Base-by-base conservation (phyloP, 345 rosid genomes). In the Eucalyptus dawsonii region DNA sequence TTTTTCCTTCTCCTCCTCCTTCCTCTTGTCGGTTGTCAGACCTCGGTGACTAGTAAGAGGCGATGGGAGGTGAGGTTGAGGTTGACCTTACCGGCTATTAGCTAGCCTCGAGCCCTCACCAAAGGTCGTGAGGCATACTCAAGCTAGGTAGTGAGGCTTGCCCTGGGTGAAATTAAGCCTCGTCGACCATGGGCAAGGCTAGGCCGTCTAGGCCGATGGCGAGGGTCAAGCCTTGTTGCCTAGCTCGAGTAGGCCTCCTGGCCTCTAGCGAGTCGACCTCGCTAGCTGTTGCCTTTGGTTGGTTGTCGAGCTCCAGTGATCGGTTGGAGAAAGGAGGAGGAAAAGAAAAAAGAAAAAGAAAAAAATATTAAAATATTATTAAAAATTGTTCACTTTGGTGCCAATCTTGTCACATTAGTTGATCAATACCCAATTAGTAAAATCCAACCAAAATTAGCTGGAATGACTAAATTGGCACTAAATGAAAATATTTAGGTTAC, bases 381-480 rank as follows among this genome's bases (percentile, higher is more conserved):
- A 53, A 21, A 53, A 53, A 8, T 53, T 53, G 5, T 53, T 4
- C 1, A 53, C 2, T 4, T 53, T 21, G 0, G 2, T 2, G 9
- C 2, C 1, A 53, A 19, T 53, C 9, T 53, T 19, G 2, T 2
- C 10, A 8, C 2, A 0, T 21, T 2, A 1, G 1, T 21, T 0
- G 5, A 53, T 2, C 2, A 21, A 8, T 0, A 3, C 11, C 0
- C 5, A 19, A 1, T 8, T 0, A 19, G 0, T 0, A 53, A 53
- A 21, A 21, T 21, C 11, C 5, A 53, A 53, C 1, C 1, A 21
- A 53, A 53, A 53, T 53, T 19, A 53, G 0, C 0, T 21, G 2
- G 5, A 53, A 53, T 4, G 3, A 21, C 11, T 53, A 10, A 53
- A 53, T 53, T 53, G 2, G 0, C 1, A 53, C 0, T 8, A 19